These are phyloP conservation scores for Aspergillus fructus DNA, from an alignment of 2,329 filamentous ascomycete genomes.

Conservation along the genomic window DNA sequence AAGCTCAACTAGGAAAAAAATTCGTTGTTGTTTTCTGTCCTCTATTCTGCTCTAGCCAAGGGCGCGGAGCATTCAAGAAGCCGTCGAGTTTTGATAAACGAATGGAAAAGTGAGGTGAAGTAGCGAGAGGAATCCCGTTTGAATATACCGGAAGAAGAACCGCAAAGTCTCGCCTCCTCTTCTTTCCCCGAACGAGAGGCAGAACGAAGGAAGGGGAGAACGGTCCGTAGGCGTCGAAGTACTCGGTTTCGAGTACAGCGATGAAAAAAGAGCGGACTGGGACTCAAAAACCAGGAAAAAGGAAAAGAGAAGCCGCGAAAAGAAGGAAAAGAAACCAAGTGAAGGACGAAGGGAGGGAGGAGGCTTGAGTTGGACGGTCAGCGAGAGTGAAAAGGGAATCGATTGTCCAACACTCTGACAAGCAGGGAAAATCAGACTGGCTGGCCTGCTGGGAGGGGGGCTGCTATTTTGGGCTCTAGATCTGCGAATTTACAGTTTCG, in stretches of 20 bases:
- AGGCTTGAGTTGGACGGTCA: conserved; percentile 24
- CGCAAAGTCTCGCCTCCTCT: conserved; percentile 21
- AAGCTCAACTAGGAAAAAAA: conserved; percentile 5
- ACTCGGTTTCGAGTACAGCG: conserved; percentile 10
- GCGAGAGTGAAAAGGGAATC: conserved; percentile 25
- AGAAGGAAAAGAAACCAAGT: conserved; percentile 26
- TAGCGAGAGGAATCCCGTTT: conserved; percentile 15
- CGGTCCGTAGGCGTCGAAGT: conserved; percentile 9
- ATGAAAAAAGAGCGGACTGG: conserved; percentile 14
- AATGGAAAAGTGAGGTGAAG: conserved; percentile 18
- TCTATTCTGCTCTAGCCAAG: not conserved
- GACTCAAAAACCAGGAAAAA: conserved; percentile 10
- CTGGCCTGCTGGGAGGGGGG: conserved; percentile 18
- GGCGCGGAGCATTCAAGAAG: conserved; percentile 9
- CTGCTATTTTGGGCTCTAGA: conserved; percentile 32
- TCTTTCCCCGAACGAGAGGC: conserved; percentile 30
- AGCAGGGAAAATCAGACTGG: conserved; percentile 26
- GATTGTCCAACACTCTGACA: conserved; percentile 21
- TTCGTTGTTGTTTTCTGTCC: not conserved
- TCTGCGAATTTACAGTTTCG: conserved; percentile 18
- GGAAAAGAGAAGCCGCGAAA: conserved; percentile 20
- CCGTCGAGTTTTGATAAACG: conserved; percentile 18
- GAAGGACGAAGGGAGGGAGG: conserved; percentile 30
- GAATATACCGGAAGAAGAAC: conserved; percentile 13
- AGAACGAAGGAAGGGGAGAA: conserved; percentile 25